These are phyloP conservation scores for Stemphylium lycopersici DNA, from an alignment of 2,329 filamentous ascomycete species.

Conservation along the genomic window DNA sequence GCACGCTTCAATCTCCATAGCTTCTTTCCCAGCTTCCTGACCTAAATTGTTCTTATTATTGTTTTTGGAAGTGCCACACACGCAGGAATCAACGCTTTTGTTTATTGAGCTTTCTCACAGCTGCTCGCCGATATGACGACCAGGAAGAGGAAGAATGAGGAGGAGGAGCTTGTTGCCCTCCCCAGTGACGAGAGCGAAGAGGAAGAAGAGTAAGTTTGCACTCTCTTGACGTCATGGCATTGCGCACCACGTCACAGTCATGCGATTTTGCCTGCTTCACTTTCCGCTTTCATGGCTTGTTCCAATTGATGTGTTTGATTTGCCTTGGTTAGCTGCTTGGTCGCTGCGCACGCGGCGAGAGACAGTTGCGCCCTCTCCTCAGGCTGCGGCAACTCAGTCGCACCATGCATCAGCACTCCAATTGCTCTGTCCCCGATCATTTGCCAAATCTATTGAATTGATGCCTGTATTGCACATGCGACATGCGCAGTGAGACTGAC, in stretches of 20 bases:
- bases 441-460: background rate
- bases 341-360: slow-evolving; percentile 17
- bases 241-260: slow-evolving; percentile 26
- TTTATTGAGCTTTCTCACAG: slow-evolving; percentile 20
- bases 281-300: slow-evolving; percentile 24
- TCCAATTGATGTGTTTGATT: slow-evolving; percentile 17
- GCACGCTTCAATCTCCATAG: slow-evolving; percentile 10
- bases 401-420: background rate
- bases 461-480: background rate
- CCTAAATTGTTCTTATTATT: too few relatives aligned
- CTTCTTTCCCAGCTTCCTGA: slow-evolving; percentile 11
- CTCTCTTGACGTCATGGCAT: slow-evolving; percentile 48
- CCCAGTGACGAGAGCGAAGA: slow-evolving; percentile 52
- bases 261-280: slow-evolving; percentile 24
- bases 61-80: too few relatives aligned
- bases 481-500: slow-evolving; percentile 26
- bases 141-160: slow-evolving; percentile 54
- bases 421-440: background rate
- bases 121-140: slow-evolving; percentile 41
- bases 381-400: background rate
- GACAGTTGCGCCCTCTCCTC: background rate
- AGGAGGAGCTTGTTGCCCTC: slow-evolving; percentile 53
- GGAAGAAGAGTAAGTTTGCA: slow-evolving; percentile 52
- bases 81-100: slow-evolving; percentile 25
- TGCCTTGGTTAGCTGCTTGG: slow-evolving; percentile 18